Conservation (phyloP, 805 yeast genomes). For the Spathaspora gorwiae region DNA sequence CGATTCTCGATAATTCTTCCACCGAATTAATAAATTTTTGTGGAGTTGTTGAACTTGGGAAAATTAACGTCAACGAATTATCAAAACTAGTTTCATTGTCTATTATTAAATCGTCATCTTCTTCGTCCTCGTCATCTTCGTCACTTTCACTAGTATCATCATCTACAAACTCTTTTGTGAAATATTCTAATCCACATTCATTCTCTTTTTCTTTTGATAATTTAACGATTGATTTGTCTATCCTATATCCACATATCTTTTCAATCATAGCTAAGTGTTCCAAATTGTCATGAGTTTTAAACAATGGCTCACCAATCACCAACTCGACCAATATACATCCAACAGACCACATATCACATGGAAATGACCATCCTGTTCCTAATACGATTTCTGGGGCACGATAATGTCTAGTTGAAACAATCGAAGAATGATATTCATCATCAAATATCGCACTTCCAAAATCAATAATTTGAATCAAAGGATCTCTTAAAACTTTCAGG, state of each 20-base stretch:
- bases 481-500: constrained; percentile 59
- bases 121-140: constrained; percentile 3
- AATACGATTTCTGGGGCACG: constrained; percentile 95
- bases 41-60: constrained; percentile 38
- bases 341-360: constrained; percentile 95
- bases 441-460: constrained; percentile 95
- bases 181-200: constrained; percentile 38
- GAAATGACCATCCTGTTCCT: constrained; percentile 95
- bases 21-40: constrained; percentile 36
- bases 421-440: constrained; percentile 88
- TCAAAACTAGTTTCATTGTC: constrained; percentile 25
- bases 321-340: constrained; percentile 92
- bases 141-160: constrained; percentile 6
- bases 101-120: constrained; percentile 25
- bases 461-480: constrained; percentile 85
- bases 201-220: constrained; percentile 30
- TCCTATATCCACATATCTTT: constrained; percentile 55
- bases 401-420: constrained; percentile 93
- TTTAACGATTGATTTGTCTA: constrained; percentile 42
- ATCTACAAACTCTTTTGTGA: constrained; percentile 21
- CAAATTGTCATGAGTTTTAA: constrained; percentile 89
- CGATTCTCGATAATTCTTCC: constrained; percentile 38
- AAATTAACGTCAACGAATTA: constrained; percentile 26
- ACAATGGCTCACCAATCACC: constrained; percentile 89
- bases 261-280: constrained; percentile 97